phyloP scores from a whole-genome alignment of 2,329 filamentous ascomycete genomes.

The Alternaria novae-zelandiae region DNA sequence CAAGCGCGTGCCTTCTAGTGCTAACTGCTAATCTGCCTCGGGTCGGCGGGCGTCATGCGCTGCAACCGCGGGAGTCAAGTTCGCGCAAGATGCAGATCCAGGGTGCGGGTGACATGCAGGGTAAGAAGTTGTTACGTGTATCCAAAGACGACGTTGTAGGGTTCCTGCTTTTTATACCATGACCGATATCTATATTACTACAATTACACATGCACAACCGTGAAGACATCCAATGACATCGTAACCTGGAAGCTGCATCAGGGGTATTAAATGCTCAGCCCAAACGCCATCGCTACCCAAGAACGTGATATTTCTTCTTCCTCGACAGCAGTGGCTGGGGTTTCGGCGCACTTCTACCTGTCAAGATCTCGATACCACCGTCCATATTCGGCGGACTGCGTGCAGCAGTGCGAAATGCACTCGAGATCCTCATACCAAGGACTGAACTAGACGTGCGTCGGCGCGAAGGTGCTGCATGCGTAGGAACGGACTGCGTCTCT shows the following conservation, averaged over 20 bases:
- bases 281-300: slow-evolving; percentile 15
- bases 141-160: neutral
- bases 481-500: neutral
- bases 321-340: slow-evolving; percentile 1
- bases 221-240: neutral
- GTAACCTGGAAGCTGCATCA: neutral
- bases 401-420: neutral
- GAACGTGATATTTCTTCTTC: slow-evolving; percentile 10
- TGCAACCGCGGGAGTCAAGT: slow-evolving; percentile 5
- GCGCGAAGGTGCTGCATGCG: neutral
- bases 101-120: neutral
- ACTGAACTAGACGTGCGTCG: neutral
- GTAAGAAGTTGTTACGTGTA: neutral
- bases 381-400: neutral
- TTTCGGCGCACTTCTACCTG: neutral
- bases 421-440: slow-evolving; percentile 1
- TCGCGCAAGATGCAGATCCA: slow-evolving; percentile 1
- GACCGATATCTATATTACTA: neutral
- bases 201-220: neutral
- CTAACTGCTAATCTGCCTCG: slow-evolving; percentile 22
- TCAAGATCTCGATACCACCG: neutral
- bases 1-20: slow-evolving; percentile 12
- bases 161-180: neutral
- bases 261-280: slow-evolving; percentile 2
- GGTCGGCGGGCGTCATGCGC: slow-evolving; percentile 26